Percentiles rank a stretch among this genome's conserved stretches.
phyloP scores from a whole-genome alignment of 2,329 filamentous ascomycete genomes.

The Coniochaeta prunicola region DNA sequence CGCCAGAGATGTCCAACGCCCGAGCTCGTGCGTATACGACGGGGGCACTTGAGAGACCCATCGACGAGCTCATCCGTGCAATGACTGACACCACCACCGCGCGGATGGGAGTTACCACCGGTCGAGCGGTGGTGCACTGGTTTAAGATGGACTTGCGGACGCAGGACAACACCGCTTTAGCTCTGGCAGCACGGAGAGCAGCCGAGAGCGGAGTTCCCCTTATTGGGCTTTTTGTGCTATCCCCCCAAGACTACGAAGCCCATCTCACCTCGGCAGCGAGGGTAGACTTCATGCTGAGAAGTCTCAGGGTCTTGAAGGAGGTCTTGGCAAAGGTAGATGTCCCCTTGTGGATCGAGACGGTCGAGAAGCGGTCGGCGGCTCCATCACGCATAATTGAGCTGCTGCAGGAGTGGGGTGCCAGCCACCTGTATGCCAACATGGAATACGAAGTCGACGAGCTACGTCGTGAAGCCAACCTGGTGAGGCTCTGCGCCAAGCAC shows the following conservation, averaged over 20 bases:
- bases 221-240: conserved; percentile 71
- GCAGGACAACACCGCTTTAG: conserved; percentile 65
- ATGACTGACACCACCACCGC: conserved; percentile 51
- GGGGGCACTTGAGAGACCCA: conserved; percentile 64
- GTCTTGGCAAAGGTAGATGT: conserved; percentile 68
- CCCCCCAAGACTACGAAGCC: conserved; percentile 77
- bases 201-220: conserved; percentile 46
- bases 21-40: conserved; percentile 68
- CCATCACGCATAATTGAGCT: conserved; percentile 56
- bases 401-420: conserved; percentile 64
- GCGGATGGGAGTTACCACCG: conserved; percentile 44
- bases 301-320: conserved; percentile 54
- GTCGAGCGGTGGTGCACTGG: conserved; percentile 74
- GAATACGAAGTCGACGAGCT: conserved; percentile 93
- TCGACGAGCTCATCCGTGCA: conserved; percentile 57
- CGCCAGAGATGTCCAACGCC: conserved; percentile 75
- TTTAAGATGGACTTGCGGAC: conserved; percentile 77
- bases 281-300: conserved; percentile 76
- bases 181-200: conserved; percentile 52
- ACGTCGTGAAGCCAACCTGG: conserved; percentile 63
- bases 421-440: conserved; percentile 72
- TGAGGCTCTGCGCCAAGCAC: conserved; percentile 51
- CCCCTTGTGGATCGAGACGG: conserved; percentile 68
- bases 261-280: conserved; percentile 66
- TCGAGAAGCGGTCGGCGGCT: conserved; percentile 57